Conservation (phyloP, 2,329 filamentous ascomycete genomes). For the Fragosphaeria purpurea region DNA sequence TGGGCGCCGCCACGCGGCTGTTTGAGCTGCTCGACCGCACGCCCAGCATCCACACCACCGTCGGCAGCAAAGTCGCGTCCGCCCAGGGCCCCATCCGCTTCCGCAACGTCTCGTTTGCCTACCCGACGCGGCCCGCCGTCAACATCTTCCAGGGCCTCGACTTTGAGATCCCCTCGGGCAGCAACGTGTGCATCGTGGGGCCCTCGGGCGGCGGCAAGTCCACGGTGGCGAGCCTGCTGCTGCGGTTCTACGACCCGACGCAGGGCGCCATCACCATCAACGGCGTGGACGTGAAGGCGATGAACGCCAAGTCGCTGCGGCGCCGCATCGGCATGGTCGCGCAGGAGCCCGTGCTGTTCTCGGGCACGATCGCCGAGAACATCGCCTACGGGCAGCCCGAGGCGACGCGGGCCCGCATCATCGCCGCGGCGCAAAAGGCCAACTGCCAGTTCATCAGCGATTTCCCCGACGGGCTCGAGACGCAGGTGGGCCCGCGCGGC, state of each 20-base stretch:
- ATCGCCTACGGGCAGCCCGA: constrained; percentile 82
- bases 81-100: constrained; percentile 87
- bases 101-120: constrained; percentile 75
- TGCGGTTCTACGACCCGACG: constrained; percentile 84
- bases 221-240: constrained; percentile 81
- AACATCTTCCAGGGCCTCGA: constrained; percentile 79
- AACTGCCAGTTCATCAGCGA: constrained; percentile 97
- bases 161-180: constrained; percentile 87
- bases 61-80: constrained; percentile 66
- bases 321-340: constrained; percentile 90
- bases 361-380: constrained; percentile 74
- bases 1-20: constrained; percentile 87
- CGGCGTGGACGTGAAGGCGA: constrained; percentile 67
- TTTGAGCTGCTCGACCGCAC: constrained; percentile 92
- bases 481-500: constrained; percentile 81
- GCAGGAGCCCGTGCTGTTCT: constrained; percentile 90
- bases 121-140: constrained; percentile 87
- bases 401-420: constrained; percentile 70
- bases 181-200: constrained; percentile 92
- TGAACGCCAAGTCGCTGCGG: constrained; percentile 90
- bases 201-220: constrained; percentile 95
- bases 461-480: constrained; percentile 92
- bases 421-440: constrained; percentile 77
- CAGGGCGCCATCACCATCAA: constrained; percentile 71
- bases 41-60: constrained; percentile 78